Conservation (phyloP, 129 eudicot genomes). For the Mikania micrantha region DNA sequence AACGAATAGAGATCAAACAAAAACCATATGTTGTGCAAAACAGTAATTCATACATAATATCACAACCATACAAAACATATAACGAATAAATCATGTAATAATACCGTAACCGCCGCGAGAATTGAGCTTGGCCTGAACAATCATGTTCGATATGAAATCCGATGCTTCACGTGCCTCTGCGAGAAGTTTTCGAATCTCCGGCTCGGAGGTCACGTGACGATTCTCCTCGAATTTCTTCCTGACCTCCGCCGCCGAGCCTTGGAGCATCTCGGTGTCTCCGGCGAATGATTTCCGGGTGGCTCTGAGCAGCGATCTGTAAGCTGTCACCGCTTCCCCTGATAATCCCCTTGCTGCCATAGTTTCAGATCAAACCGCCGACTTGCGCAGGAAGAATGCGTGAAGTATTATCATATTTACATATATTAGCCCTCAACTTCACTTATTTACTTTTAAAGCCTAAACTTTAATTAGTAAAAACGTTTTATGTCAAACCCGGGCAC, state of each 20-base stretch:
- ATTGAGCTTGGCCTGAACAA: constrained; percentile 81
- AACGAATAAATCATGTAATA: constrained; percentile 1
- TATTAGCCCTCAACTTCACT: no score
- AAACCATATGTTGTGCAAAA: background rate
- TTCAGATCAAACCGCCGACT: constrained; percentile 24
- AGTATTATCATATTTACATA: background rate
- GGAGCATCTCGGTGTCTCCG: constrained; percentile 70
- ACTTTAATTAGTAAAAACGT: no score
- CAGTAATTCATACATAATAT: background rate
- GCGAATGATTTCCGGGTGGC: constrained; percentile 79
- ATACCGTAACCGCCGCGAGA: constrained; percentile 76
- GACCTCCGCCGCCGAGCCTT: constrained; percentile 69
- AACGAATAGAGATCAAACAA: background rate
- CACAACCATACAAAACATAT: background rate
- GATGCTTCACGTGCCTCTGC: constrained; percentile 79
- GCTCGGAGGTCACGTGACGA: constrained; percentile 52
- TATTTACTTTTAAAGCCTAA: no score
- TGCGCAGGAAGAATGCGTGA: constrained; percentile 4
- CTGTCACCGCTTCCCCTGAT: constrained; percentile 44
- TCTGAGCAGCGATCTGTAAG: constrained; percentile 59
- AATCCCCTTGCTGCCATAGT: constrained; percentile 40
- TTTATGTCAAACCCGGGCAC: no score
- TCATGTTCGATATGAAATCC: constrained; percentile 62
- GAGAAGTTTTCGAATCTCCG: constrained; percentile 51
- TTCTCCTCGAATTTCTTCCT: constrained; percentile 78